Evolutionary conservation across 192 early-diverging fungal species (phyloP).

Genomic region (Umbelopsis vinacea): DNA sequence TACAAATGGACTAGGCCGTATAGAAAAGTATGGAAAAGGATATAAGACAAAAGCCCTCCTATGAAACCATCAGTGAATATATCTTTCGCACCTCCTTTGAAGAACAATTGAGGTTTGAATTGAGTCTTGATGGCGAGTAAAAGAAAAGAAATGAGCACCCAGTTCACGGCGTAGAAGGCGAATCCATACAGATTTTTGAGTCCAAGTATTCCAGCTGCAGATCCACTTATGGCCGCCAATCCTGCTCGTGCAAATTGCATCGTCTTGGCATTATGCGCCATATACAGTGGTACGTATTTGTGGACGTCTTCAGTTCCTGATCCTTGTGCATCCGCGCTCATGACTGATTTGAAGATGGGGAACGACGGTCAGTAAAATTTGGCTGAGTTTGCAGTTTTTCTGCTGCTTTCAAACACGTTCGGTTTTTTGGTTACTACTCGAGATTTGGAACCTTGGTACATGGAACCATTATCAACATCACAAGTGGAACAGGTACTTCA

Average conservation of each 20-base stretch:
- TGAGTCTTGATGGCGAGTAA: constrained; percentile 64
- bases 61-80: constrained; percentile 64
- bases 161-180: constrained; percentile 77
- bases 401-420: background rate
- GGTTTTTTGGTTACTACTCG: background rate
- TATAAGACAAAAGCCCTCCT: constrained; percentile 64
- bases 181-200: constrained; percentile 85
- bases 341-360: constrained; percentile 4
- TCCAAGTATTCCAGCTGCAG: constrained; percentile 88
- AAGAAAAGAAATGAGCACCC: constrained; percentile 64
- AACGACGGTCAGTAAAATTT: background rate
- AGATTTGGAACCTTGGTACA: background rate
- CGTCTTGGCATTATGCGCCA: constrained; percentile 62
- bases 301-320: constrained; percentile 31
- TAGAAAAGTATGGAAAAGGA: constrained; percentile 79
- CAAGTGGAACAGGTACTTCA: constrained; percentile 20
- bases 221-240: constrained; percentile 75
- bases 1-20: constrained; percentile 83
- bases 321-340: constrained; percentile 19
- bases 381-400: background rate
- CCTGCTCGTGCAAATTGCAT: constrained; percentile 71
- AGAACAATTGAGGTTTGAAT: constrained; percentile 59
- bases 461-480: constrained; percentile 7
- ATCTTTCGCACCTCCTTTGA: constrained; percentile 51
- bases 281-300: constrained; percentile 53